A percentile compares a stretch with the other conserved stretches of the same genome.
Conservation (phyloP, 495 filamentous ascomycete species). For the Chaetomium tenue region DNA sequence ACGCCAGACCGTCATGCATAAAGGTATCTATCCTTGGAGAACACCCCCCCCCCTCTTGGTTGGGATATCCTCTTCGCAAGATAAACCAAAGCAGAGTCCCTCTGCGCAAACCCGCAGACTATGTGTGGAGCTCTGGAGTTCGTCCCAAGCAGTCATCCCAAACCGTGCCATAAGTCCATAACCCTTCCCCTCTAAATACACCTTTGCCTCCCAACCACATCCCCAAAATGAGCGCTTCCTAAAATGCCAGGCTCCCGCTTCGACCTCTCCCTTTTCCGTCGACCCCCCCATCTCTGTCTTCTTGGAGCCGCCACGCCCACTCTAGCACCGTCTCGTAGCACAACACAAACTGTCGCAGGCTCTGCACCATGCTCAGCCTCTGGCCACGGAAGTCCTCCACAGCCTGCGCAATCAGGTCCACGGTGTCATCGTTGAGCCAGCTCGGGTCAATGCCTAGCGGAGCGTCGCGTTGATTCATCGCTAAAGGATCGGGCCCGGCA, state of each 20-base stretch:
- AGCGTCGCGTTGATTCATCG: not conserved
- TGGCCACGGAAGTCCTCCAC: constrained; percentile 88
- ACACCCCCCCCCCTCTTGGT: not conserved
- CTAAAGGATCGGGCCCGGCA: not conserved
- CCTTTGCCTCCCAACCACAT: not conserved
- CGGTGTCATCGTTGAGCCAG: constrained; percentile 52
- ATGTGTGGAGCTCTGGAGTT: not conserved
- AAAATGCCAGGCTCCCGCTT: constrained; percentile 33
- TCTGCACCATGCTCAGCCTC: constrained; percentile 95
- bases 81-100: not conserved
- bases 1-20: not conserved
- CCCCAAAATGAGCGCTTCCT: not conserved
- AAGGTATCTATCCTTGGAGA: not conserved
- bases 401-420: constrained; percentile 79
- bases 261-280: constrained; percentile 23
- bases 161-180: not conserved
- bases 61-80: not conserved
- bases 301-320: constrained; percentile 61
- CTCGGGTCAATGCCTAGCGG: constrained; percentile 33
- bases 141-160: not conserved
- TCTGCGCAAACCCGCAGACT: not conserved
- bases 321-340: constrained; percentile 95
- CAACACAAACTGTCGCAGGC: constrained; percentile 86
- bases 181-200: not conserved
- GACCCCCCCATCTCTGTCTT: constrained; percentile 18